Evolutionary conservation across 257 asterid species (phyloP).

Genomic region (Solanum pennellii): DNA sequence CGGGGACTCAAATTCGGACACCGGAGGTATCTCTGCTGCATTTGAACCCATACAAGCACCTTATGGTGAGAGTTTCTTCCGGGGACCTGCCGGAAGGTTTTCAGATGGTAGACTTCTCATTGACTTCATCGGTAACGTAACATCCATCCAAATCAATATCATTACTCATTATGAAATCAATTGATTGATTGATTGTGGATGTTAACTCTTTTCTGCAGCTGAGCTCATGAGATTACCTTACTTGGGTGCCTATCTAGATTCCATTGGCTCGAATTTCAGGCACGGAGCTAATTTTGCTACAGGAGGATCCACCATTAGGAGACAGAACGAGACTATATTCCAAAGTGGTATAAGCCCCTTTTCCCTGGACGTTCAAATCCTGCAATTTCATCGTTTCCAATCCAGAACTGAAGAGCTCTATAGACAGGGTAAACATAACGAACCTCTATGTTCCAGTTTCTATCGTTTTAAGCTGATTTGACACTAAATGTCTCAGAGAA

Average conservation of each 20-base stretch:
- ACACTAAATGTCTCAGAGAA: background rate
- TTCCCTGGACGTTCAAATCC: slow-evolving; percentile 31
- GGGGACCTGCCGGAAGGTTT: slow-evolving; percentile 28
- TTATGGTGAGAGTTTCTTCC: slow-evolving; percentile 33
- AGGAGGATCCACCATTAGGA: slow-evolving; percentile 27
- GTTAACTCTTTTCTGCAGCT: slow-evolving; percentile 12
- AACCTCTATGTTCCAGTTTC: background rate
- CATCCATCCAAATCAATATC: background rate
- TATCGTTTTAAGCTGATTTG: background rate
- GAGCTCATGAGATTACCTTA: slow-evolving; percentile 41
- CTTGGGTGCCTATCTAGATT: slow-evolving; percentile 40
- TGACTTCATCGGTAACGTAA: slow-evolving; percentile 35
- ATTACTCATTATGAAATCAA: background rate
- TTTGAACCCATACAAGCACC: slow-evolving; percentile 35
- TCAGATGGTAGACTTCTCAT: slow-evolving; percentile 56
- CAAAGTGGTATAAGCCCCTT: slow-evolving; percentile 34
- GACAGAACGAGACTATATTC: slow-evolving; percentile 22
- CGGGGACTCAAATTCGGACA: slow-evolving; percentile 55
- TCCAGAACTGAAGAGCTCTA: slow-evolving; percentile 26
- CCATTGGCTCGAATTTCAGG: slow-evolving; percentile 26
- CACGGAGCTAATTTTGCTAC: slow-evolving; percentile 51
- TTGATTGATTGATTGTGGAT: background rate
- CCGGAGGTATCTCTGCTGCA: slow-evolving; percentile 44
- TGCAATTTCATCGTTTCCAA: slow-evolving; percentile 25
- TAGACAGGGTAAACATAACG: slow-evolving; percentile 17